These are phyloP conservation scores for Cochlearia excelsa DNA, from an alignment of 345 rosid genomes.

Conservation along the genomic window DNA sequence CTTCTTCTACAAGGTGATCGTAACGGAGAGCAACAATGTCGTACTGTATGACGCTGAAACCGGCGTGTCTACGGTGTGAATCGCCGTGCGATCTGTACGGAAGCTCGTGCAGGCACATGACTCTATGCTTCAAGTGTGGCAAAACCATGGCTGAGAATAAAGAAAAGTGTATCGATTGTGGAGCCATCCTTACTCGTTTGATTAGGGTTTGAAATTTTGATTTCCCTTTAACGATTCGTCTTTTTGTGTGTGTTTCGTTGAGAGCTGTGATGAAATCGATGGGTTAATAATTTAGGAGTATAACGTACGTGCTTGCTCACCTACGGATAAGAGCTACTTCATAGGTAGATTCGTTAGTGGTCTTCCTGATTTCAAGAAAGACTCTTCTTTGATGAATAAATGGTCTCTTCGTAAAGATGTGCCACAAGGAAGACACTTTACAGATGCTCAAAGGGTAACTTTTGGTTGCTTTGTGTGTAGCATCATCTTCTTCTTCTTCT, in stretches of 20 bases:
- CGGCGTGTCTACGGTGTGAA: constrained; percentile 75
- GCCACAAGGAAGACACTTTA: constrained; percentile 80
- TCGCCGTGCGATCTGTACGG: constrained; percentile 73
- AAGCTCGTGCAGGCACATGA: constrained; percentile 94
- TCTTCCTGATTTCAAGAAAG: constrained; percentile 78
- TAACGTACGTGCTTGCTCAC: constrained; percentile 62
- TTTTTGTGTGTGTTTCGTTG: not conserved
- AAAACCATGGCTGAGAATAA: constrained; percentile 81
- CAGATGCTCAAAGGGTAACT: constrained; percentile 69
- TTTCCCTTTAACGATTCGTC: not conserved
- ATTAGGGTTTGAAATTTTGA: constrained; percentile 51
- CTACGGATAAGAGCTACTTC: constrained; percentile 74
- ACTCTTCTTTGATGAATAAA: constrained; percentile 55
- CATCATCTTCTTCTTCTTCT: too few relatives aligned
- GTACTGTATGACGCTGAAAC: constrained; percentile 64
- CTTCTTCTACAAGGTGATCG: too few relatives aligned
- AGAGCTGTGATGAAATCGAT: not conserved
- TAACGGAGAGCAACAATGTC: constrained; percentile 43
- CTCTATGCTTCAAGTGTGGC: constrained; percentile 80
- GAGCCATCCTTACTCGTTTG: constrained; percentile 64
- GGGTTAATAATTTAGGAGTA: constrained; percentile 51
- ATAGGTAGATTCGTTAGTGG: constrained; percentile 83
- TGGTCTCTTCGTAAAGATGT: constrained; percentile 91
- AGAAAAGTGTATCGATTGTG: constrained; percentile 80
- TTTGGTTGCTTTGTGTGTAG: too few relatives aligned